phyloP scores from a whole-genome alignment of 192 early-diverging fungal genomes.

The Coemansia sp. region DNA sequence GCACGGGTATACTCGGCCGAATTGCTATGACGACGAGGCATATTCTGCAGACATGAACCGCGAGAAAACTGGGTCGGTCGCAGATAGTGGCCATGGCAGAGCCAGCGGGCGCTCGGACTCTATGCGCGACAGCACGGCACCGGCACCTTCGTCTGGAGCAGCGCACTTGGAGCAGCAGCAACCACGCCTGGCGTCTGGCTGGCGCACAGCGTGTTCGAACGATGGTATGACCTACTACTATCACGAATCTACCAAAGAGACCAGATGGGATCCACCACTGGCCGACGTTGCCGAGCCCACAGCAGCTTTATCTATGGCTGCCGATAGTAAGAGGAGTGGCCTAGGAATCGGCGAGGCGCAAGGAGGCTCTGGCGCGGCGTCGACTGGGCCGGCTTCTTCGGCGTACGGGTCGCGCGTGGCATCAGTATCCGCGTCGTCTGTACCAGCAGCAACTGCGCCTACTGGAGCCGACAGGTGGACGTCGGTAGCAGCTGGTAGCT shows the following conservation, averaged over 20 bases:
- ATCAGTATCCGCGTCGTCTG: slow-evolving; percentile 1
- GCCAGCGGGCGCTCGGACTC: background rate
- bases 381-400: background rate
- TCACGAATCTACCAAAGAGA: slow-evolving; percentile 46
- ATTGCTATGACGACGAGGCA: background rate
- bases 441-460: background rate
- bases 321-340: background rate
- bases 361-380: background rate
- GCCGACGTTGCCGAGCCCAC: slow-evolving; percentile 7
- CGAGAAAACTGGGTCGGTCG: background rate
- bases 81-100: background rate
- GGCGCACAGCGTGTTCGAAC: slow-evolving; percentile 40
- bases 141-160: background rate
- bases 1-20: background rate
- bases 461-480: background rate
- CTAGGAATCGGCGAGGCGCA: background rate
- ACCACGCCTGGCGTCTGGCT: slow-evolving; percentile 36
- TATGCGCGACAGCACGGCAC: background rate
- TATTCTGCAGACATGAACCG: background rate
- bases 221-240: slow-evolving; percentile 48
- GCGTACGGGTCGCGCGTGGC: slow-evolving; percentile 6
- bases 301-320: slow-evolving; percentile 7
- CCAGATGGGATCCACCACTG: slow-evolving; percentile 47
- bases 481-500: background rate
- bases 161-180: background rate